Conservation (phyloP, 192 early-diverging fungal species). For the Coemansia sp. region DNA sequence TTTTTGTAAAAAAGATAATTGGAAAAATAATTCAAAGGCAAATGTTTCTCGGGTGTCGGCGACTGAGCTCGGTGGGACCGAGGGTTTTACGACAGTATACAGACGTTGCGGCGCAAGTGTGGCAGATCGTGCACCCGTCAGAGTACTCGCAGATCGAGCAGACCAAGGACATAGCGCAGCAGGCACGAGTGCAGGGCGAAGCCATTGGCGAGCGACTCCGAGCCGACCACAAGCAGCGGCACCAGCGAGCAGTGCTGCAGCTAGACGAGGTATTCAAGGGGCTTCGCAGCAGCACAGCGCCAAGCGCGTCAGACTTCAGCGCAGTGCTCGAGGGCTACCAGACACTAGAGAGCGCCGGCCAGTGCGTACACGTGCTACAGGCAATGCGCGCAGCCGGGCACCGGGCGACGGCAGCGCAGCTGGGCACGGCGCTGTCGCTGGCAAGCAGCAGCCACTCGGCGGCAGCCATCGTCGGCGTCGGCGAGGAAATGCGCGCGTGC, state of each 20-base stretch:
- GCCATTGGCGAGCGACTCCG: conserved; percentile 16
- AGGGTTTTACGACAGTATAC: neutral
- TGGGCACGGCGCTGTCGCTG: conserved; percentile 25
- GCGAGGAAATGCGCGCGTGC: conserved; percentile 40
- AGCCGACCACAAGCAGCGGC: neutral
- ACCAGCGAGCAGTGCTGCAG: neutral
- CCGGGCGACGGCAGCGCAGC: conserved; percentile 18
- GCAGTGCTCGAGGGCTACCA: conserved; percentile 44
- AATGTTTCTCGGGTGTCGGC: neutral
- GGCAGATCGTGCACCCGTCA: conserved; percentile 38
- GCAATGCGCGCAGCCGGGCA: conserved; percentile 23
- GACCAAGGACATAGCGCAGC: conserved; percentile 22
- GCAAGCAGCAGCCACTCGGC: neutral
- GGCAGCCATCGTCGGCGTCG: conserved; percentile 16
- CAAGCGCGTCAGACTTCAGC: conserved; percentile 14
- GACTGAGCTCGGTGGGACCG: neutral
- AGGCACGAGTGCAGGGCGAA: neutral
- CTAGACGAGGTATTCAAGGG: conserved; percentile 24
- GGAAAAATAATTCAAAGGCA: neutral
- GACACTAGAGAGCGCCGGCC: neutral
- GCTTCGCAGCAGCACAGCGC: neutral
- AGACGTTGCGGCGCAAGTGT: conserved; percentile 18
- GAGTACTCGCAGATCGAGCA: conserved; percentile 29
- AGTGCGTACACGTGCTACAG: conserved; percentile 29
- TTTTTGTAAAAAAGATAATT: neutral